Conservation (phyloP, 768 basidiomycete species). For the Boletellus sp. region DNA sequence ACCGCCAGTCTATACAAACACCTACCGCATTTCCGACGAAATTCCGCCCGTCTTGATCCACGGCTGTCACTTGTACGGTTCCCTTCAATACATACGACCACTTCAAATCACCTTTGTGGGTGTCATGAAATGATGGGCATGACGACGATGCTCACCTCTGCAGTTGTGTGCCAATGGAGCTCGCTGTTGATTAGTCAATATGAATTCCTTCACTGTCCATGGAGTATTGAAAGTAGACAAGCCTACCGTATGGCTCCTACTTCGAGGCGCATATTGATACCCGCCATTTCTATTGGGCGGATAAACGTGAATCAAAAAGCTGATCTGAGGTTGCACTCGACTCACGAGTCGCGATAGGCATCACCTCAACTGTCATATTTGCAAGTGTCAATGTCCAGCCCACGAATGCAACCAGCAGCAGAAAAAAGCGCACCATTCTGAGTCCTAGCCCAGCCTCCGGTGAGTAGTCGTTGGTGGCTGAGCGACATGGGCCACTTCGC, state of each 20-base stretch:
- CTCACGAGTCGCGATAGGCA: conserved; percentile 37
- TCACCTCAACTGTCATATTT: conserved; percentile 28
- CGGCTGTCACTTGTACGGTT: conserved; percentile 40
- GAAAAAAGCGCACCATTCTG: conserved; percentile 42
- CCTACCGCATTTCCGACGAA: conserved; percentile 48
- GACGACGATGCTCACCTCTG: conserved; percentile 15
- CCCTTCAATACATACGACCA: conserved; percentile 53
- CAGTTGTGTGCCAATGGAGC: conserved; percentile 41
- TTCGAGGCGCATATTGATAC: conserved; percentile 39
- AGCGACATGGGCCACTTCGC: conserved; percentile 58
- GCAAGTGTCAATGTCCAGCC: background rate
- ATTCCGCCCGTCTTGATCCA: conserved; percentile 44
- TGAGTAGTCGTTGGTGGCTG: conserved; percentile 52
- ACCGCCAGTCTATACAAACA: background rate
- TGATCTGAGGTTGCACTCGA: conserved; percentile 4
- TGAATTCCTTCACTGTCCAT: background rate
- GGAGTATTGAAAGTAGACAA: too few species aligned
- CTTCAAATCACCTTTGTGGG: conserved; percentile 3
- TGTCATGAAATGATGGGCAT: background rate
- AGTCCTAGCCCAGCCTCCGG: conserved; percentile 60
- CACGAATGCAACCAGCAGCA: background rate
- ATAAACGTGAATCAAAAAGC: background rate
- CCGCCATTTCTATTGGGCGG: conserved; percentile 8
- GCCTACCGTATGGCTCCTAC: conserved; percentile 36
- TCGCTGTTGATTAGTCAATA: conserved; percentile 21